phyloP scores from a whole-genome alignment of 768 basidiomycete genomes.

The Auricularia auricula-judae region DNA sequence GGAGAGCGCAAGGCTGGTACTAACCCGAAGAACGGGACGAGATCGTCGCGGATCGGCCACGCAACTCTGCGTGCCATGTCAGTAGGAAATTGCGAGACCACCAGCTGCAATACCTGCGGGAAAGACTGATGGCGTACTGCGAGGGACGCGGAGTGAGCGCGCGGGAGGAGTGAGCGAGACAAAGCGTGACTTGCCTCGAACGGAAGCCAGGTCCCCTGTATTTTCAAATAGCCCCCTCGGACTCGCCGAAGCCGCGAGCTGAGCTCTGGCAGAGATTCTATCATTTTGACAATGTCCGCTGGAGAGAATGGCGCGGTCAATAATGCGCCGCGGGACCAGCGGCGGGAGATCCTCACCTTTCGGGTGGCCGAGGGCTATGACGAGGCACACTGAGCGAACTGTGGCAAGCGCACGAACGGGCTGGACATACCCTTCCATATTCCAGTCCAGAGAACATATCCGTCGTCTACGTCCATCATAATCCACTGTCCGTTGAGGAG shows the following conservation, averaged over 20 bases:
- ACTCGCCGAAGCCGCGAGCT: conserved; percentile 74
- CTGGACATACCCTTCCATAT: conserved; percentile 75
- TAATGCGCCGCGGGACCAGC: conserved; percentile 5
- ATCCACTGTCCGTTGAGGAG: conserved; percentile 86
- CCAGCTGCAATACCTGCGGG: conserved; percentile 46
- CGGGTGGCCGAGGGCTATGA: conserved; percentile 71
- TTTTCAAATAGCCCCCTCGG: conserved; percentile 80
- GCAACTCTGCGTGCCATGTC: conserved; percentile 49
- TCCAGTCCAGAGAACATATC: conserved; percentile 85
- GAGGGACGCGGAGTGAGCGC: conserved; percentile 7
- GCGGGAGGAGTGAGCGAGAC: conserved; percentile 4
- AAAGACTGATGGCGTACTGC: conserved; percentile 68
- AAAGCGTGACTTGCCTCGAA: conserved; percentile 49
- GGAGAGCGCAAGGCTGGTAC: conserved; percentile 7
- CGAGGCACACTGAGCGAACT: conserved; percentile 3
- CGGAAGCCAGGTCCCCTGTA: conserved; percentile 92
- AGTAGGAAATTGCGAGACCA: conserved; percentile 5
- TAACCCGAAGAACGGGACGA: conserved; percentile 83
- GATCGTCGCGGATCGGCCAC: conserved; percentile 77
- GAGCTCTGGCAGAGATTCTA: conserved; percentile 83
- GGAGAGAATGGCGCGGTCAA: conserved; percentile 1
- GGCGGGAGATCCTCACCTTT: conserved; percentile 44
- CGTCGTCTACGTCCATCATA: conserved; percentile 93
- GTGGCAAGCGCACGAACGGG: conserved; percentile 8
- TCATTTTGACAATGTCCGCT: conserved; percentile 91